phyloP scores from a whole-genome alignment of 2,329 filamentous ascomycete species.

The Hypoxylon sp. region DNA sequence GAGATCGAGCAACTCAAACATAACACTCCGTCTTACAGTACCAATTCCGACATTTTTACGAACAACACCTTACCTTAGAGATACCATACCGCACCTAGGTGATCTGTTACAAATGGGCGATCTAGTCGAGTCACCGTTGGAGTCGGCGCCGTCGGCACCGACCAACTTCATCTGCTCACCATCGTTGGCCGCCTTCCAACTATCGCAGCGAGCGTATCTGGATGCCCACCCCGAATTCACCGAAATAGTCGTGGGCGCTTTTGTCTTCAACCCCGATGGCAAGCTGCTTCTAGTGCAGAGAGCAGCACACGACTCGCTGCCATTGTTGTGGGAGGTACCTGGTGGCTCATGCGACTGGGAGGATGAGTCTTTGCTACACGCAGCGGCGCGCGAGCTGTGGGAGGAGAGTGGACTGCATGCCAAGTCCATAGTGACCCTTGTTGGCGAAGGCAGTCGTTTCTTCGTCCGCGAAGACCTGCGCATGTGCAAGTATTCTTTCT shows the following conservation, averaged over 20 bases:
- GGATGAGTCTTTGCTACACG: constrained; percentile 51
- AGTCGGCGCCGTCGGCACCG: constrained; percentile 22
- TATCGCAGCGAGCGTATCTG: constrained; percentile 38
- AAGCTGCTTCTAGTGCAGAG: constrained; percentile 53
- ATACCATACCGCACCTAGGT: too few relatives aligned
- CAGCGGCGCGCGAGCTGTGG: constrained; percentile 51
- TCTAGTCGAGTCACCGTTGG: constrained; percentile 3
- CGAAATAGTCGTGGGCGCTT: constrained; percentile 42
- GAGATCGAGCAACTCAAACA: too few relatives aligned
- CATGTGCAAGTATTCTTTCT: constrained; percentile 45
- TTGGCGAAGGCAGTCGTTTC: constrained; percentile 38
- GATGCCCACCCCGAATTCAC: constrained; percentile 32
- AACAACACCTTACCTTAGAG: too few relatives aligned
- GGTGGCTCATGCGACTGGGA: constrained; percentile 51
- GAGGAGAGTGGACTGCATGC: constrained; percentile 52
- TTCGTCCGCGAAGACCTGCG: constrained; percentile 29
- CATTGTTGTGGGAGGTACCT: constrained; percentile 53
- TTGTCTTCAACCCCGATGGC: constrained; percentile 42
- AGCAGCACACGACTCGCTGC: constrained; percentile 48
- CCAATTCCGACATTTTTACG: too few relatives aligned
- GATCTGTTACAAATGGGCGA: constrained; percentile 11
- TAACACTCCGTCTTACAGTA: not conserved
- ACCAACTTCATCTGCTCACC: constrained; percentile 35
- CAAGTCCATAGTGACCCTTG: constrained; percentile 27
- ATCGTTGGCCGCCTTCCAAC: constrained; percentile 36